phyloP scores from a whole-genome alignment of 2,329 filamentous ascomycete species.

The Cercospora nicotianae region DNA sequence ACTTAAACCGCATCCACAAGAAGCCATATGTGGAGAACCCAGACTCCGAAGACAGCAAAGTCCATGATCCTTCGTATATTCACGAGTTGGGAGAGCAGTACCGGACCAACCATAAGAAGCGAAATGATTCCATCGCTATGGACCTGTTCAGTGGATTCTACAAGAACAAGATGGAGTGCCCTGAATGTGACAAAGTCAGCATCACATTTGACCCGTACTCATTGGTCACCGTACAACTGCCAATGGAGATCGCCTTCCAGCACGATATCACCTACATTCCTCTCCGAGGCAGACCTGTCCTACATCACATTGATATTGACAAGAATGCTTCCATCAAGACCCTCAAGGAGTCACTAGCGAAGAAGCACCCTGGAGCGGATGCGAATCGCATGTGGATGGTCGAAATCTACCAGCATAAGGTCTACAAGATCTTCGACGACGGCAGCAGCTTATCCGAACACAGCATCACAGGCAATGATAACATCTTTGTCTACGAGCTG shows the following conservation, averaged over 20 bases:
- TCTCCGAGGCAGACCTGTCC: constrained; percentile 67
- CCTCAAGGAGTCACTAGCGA: constrained; percentile 64
- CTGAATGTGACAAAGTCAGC: constrained; percentile 88
- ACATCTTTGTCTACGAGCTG: constrained; percentile 73
- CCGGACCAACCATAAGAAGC: constrained; percentile 85
- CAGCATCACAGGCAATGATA: constrained; percentile 61
- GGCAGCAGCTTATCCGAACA: constrained; percentile 67
- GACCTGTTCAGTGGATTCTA: constrained; percentile 98
- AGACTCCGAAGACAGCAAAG: constrained; percentile 95
- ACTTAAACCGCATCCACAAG: constrained; percentile 87
- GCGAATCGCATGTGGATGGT: constrained; percentile 69
- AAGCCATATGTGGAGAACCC: constrained; percentile 98
- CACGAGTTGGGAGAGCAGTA: constrained; percentile 82
- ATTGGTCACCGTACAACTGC: constrained; percentile 86
- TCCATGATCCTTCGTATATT: constrained; percentile 77
- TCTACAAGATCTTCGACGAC: constrained; percentile 85
- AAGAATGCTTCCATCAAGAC: constrained; percentile 69
- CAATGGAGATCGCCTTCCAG: constrained; percentile 79
- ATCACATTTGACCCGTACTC: constrained; percentile 99
- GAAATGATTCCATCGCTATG: constrained; percentile 92
- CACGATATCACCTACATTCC: constrained; percentile 76
- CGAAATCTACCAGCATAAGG: constrained; percentile 79
- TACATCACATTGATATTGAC: constrained; percentile 75
- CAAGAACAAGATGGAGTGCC: constrained; percentile 94
- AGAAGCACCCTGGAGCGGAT: constrained; percentile 53